phyloP scores from a whole-genome alignment of 108 stramenopile genomes.

The Skeletonema marinoi region DNA sequence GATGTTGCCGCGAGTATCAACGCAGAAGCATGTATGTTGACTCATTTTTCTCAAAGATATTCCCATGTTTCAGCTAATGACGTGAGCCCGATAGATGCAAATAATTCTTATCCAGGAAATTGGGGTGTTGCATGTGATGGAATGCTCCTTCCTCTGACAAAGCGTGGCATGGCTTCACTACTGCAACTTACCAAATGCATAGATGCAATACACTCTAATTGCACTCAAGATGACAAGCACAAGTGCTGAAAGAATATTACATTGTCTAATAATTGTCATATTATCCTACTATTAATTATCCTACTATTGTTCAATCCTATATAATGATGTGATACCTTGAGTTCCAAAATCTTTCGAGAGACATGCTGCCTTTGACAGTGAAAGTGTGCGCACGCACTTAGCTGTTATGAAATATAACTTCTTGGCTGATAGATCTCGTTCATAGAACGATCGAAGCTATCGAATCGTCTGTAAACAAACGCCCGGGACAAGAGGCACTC shows the following conservation, averaged over 20 bases:
- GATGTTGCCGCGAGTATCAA: conserved; percentile 40
- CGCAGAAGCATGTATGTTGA: conserved; percentile 49
- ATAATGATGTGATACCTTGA: neutral
- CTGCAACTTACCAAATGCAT: conserved; percentile 29
- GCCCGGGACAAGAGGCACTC: neutral
- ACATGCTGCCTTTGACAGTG: neutral
- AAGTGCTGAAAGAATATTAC: neutral
- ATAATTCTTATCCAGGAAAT: conserved; percentile 4
- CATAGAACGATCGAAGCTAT: neutral
- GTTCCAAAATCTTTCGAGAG: neutral
- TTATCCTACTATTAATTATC: neutral
- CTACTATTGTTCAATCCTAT: neutral
- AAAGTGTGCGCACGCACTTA: neutral
- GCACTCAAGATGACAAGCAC: neutral
- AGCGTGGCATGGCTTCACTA: conserved; percentile 5
- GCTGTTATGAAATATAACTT: neutral
- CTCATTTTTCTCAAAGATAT: conserved; percentile 75
- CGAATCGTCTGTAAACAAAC: neutral
- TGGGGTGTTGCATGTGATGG: conserved; percentile 50
- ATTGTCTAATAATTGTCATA: neutral
- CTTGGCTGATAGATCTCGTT: neutral
- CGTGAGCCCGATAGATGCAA: neutral
- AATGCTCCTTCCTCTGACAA: conserved; percentile 46
- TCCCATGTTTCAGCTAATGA: conserved; percentile 37
- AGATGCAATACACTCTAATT: conserved; percentile 9